Conservation (phyloP, 108 stramenopile genomes). For the Skeletonema tropicum region DNA sequence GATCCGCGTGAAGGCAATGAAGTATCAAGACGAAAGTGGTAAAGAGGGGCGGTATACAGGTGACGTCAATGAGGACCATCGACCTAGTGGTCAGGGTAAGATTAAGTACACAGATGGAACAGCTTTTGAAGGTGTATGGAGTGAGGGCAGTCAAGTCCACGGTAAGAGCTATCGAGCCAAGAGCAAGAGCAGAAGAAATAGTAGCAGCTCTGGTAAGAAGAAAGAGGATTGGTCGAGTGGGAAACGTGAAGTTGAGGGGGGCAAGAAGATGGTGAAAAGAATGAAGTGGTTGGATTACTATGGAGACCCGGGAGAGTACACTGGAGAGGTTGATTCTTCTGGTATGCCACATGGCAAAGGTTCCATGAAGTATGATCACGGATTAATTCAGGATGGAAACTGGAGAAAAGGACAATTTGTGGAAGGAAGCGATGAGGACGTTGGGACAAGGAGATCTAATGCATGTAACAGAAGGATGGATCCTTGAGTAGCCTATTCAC, state of each 20-base stretch:
- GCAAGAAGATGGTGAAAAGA: conserved; percentile 34
- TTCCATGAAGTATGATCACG: conserved; percentile 51
- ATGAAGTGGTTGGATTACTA: conserved; percentile 57
- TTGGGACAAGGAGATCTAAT: neutral
- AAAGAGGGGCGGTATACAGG: conserved; percentile 43
- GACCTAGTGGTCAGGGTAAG: conserved; percentile 49
- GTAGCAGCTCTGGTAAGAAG: neutral
- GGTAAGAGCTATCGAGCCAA: conserved; percentile 28
- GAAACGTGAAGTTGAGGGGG: neutral
- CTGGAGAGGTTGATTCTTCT: conserved; percentile 32
- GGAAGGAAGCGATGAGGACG: conserved; percentile 33
- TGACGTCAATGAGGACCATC: conserved; percentile 49
- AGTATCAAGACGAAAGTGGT: conserved; percentile 36
- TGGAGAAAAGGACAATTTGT: conserved; percentile 46
- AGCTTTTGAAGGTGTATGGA: conserved; percentile 42
- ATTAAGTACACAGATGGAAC: conserved; percentile 50
- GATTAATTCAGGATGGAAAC: conserved; percentile 48
- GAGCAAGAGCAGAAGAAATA: neutral
- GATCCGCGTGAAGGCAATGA: conserved; percentile 52
- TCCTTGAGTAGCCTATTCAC: neutral
- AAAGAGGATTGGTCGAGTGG: conserved; percentile 16
- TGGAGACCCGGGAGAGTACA: conserved; percentile 48
- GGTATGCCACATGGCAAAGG: conserved; percentile 52
- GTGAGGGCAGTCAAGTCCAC: conserved; percentile 38
- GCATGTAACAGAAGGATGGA: neutral